These are phyloP conservation scores for Teunomyces barrocoloradensis DNA, from an alignment of 805 yeast genomes.

Conservation along the genomic window DNA sequence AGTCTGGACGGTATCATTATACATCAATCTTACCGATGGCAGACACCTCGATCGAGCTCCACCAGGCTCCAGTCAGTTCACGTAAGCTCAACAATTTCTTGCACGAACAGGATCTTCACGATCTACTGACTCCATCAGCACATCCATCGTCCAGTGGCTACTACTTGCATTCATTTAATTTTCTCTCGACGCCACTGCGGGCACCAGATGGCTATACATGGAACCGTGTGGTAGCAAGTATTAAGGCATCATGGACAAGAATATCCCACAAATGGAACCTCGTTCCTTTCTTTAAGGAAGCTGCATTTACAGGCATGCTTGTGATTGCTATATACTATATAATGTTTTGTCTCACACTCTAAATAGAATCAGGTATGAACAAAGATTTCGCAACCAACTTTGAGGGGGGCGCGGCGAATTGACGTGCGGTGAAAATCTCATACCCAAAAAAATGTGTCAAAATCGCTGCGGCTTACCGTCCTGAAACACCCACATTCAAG, in stretches of 20 bases:
- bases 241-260: not conserved
- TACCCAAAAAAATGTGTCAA: conserved; percentile 11
- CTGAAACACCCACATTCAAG: conserved; percentile 2
- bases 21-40: conserved; percentile 22
- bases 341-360: conserved; percentile 21
- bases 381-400: not conserved
- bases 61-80: conserved; percentile 16
- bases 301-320: conserved; percentile 14
- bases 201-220: conserved; percentile 4
- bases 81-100: conserved; percentile 28
- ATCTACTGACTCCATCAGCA: not conserved
- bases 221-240: conserved; percentile 1
- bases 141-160: conserved; percentile 3
- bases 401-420: too few species aligned
- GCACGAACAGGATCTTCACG: conserved; percentile 26
- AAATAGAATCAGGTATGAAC: not conserved
- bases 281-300: conserved; percentile 17
- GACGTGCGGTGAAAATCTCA: too few species aligned
- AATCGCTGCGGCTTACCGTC: conserved; percentile 15
- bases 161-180: conserved; percentile 9
- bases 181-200: not conserved
- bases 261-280: conserved; percentile 20
- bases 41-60: conserved; percentile 10
- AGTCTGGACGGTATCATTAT: conserved; percentile 25
- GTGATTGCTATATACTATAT: conserved; percentile 20